Evolutionary conservation across 371 early-diverging fungal genomes (phyloP).

Genomic region (Mitosporidium daphniae): DNA sequence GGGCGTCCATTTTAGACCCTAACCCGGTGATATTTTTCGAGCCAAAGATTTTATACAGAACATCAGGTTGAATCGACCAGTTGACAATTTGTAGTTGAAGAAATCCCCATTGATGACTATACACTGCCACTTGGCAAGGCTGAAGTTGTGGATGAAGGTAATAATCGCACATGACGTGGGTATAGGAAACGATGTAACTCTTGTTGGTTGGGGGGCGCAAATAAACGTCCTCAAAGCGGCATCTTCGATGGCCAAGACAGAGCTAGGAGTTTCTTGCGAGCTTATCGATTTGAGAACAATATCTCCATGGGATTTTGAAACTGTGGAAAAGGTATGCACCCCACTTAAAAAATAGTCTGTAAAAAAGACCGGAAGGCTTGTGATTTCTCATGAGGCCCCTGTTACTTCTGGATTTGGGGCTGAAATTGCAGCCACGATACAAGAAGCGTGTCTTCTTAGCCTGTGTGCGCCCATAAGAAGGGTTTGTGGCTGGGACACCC

Average conservation of each 20-base stretch:
- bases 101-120: conserved; percentile 67
- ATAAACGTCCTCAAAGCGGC: conserved; percentile 62
- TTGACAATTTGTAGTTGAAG: conserved; percentile 21
- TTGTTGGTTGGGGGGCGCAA: conserved; percentile 72
- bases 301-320: conserved; percentile 65
- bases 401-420: conserved; percentile 60
- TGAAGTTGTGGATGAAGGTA: conserved; percentile 41
- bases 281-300: conserved; percentile 68
- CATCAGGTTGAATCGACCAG: conserved; percentile 18
- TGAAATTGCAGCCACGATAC: conserved; percentile 58
- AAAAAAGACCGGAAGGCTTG: conserved; percentile 59
- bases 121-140: conserved; percentile 63
- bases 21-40: conserved; percentile 82
- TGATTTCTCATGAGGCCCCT: conserved; percentile 79
- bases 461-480: conserved; percentile 49
- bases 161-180: conserved; percentile 1
- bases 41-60: conserved; percentile 73
- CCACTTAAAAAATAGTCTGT: conserved; percentile 17
- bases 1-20: conserved; percentile 53
- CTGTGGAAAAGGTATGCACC: conserved; percentile 20
- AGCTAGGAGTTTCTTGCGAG: conserved; percentile 48
- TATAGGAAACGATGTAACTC: conserved; percentile 32
- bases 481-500: conserved; percentile 57
- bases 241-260: conserved; percentile 39
- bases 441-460: conserved; percentile 37